Percentiles rank a stretch among this genome's conserved stretches.
These are phyloP conservation scores for Hibiscus syriacus DNA, from an alignment of 345 rosid genomes.

Conservation along the genomic window DNA sequence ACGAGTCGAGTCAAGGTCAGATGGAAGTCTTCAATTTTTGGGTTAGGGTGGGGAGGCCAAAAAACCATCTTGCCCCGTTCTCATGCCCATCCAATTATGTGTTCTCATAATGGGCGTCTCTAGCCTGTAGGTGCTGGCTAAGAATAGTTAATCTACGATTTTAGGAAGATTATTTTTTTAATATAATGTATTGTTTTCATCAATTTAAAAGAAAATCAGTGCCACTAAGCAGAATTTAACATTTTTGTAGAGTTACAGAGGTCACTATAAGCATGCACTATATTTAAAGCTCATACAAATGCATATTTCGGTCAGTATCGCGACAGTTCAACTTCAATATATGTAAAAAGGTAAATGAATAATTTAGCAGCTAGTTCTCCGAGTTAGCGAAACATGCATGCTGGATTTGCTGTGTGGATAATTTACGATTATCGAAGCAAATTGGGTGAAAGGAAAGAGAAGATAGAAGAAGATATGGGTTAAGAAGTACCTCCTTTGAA, in stretches of 20 bases:
- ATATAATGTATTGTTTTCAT: neutral
- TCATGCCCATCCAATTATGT: too few relatives aligned
- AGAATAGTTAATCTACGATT: neutral
- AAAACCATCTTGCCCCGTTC: too few relatives aligned
- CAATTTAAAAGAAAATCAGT: neutral
- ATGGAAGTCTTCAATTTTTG: too few relatives aligned
- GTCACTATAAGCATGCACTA: too few relatives aligned
- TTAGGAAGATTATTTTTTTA: neutral
- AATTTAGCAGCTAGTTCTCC: neutral
- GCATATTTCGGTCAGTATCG: neutral
- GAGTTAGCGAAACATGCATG: neutral
- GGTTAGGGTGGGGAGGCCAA: too few relatives aligned
- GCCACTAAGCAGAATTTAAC: neutral
- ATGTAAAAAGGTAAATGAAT: neutral
- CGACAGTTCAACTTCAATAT: neutral
- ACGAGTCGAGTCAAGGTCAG: too few relatives aligned
- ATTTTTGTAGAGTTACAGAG: neutral
- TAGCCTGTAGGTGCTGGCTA: neutral
- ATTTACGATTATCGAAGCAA: neutral
- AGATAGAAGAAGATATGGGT: neutral
- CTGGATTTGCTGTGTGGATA: neutral
- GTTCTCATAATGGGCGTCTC: too few relatives aligned
- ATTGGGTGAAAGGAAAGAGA: neutral
- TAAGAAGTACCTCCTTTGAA: conserved; percentile 52
- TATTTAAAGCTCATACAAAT: neutral